These are phyloP conservation scores for Galeopsis tetrahit DNA, from an alignment of 257 asterid genomes.

Conservation along the genomic window DNA sequence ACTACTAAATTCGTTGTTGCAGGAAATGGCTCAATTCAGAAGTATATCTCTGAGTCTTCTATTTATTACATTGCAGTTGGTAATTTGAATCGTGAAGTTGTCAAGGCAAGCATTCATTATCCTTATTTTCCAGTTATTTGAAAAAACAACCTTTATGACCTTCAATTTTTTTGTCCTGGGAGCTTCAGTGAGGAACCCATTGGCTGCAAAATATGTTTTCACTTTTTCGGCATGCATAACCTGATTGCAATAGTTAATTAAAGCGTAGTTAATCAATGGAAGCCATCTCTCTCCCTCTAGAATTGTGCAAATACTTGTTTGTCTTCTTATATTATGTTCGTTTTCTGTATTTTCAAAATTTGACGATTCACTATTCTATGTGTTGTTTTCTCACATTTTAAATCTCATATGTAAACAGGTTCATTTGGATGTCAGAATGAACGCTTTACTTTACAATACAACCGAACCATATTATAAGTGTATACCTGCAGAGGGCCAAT, in stretches of 20 bases:
- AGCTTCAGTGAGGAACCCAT: background rate
- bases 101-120: conserved; percentile 50
- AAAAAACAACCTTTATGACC: background rate
- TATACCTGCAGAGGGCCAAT: conserved; percentile 48
- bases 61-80: conserved; percentile 71
- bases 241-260: background rate
- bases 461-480: conserved; percentile 66
- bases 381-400: conserved; percentile 28
- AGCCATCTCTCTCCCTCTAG: background rate
- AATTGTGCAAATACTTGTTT: conserved; percentile 2
- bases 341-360: conserved; percentile 3
- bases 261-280: background rate
- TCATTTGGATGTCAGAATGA: conserved; percentile 45
- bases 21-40: conserved; percentile 74
- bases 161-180: background rate
- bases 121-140: background rate
- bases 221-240: background rate
- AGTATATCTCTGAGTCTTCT: conserved; percentile 55
- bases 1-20: conserved; percentile 35
- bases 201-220: background rate
- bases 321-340: conserved; percentile 4
- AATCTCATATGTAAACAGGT: conserved; percentile 55
- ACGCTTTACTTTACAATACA: conserved; percentile 59
- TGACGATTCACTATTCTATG: conserved; percentile 7
- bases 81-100: conserved; percentile 61